A percentile compares a stretch with the other conserved stretches of the same genome.
Evolutionary conservation across 352 stramenopile genomes (phyloP).

Genomic region (Saprolegnia parasitica): DNA sequence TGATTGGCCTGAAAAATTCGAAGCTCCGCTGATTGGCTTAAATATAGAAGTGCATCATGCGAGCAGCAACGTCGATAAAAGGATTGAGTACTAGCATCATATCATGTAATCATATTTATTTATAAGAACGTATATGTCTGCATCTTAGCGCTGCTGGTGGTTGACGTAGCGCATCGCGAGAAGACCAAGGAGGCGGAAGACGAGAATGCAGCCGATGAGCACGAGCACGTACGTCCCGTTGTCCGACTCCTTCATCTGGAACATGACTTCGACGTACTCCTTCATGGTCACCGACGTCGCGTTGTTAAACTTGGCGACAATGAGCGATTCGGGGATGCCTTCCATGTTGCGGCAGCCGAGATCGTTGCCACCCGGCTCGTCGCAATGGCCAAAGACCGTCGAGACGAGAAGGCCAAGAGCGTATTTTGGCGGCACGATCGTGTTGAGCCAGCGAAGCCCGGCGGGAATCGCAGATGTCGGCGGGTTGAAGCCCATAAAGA

Average conservation of each 20-base stretch:
- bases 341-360: slow-evolving; percentile 8
- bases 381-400: slow-evolving; percentile 41
- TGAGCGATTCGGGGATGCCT: too few relatives aligned
- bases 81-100: too few relatives aligned
- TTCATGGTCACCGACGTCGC: slow-evolving; percentile 23
- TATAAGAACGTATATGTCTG: too few relatives aligned
- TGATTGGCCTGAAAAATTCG: too few relatives aligned
- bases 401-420: slow-evolving; percentile 37
- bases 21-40: too few relatives aligned
- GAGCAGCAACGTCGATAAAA: too few relatives aligned
- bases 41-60: too few relatives aligned
- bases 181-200: slow-evolving; percentile 45
- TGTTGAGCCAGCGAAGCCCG: slow-evolving; percentile 56
- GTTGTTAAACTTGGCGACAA: neutral
- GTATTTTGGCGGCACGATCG: slow-evolving; percentile 41
- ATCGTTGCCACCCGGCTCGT: neutral
- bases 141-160: too few relatives aligned
- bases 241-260: slow-evolving; percentile 29
- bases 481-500: slow-evolving; percentile 74
- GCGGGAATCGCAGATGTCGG: slow-evolving; percentile 43
- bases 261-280: slow-evolving; percentile 37
- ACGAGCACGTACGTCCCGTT: slow-evolving; percentile 34
- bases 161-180: slow-evolving; percentile 58
- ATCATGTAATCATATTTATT: too few relatives aligned
- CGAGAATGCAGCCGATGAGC: slow-evolving; percentile 44